Evolutionary conservation across 2,329 filamentous ascomycete species (phyloP).

Genomic region (Boeremia exigua): DNA sequence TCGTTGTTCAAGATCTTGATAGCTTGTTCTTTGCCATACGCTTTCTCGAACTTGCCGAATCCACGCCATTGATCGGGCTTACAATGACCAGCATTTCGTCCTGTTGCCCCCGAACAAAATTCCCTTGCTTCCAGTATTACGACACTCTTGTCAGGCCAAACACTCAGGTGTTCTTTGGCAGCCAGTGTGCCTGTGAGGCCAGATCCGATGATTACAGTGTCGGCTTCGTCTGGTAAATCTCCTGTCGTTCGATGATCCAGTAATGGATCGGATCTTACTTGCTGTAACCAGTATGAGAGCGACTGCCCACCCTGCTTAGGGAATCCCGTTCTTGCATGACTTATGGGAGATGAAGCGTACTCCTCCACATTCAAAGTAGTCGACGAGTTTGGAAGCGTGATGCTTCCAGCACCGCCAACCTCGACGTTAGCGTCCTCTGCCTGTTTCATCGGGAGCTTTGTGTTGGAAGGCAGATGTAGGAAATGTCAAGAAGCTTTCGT

Average conservation of each 20-base stretch:
- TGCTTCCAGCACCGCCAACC: constrained; percentile 13
- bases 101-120: constrained; percentile 40
- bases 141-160: constrained; percentile 26
- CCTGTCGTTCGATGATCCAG: constrained; percentile 39
- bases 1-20: constrained; percentile 37
- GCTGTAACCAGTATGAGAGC: constrained; percentile 37
- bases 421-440: background rate
- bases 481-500: background rate
- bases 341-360: constrained; percentile 19
- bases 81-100: constrained; percentile 37
- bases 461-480: background rate
- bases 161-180: constrained; percentile 29
- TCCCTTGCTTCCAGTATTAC: constrained; percentile 36
- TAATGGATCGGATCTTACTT: constrained; percentile 35
- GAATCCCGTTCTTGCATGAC: constrained; percentile 24
- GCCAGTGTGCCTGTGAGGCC: constrained; percentile 35
- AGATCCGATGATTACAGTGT: constrained; percentile 46
- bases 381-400: constrained; percentile 16
- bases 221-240: constrained; percentile 33
- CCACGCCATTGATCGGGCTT: constrained; percentile 38
- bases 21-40: constrained; percentile 33
- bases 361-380: constrained; percentile 27
- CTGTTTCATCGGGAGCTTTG: constrained; percentile 17
- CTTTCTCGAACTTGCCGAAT: constrained; percentile 35
- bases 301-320: constrained; percentile 35